Evolutionary conservation across 257 asterid genomes (phyloP).

Genomic region (Gentiana dahurica): DNA sequence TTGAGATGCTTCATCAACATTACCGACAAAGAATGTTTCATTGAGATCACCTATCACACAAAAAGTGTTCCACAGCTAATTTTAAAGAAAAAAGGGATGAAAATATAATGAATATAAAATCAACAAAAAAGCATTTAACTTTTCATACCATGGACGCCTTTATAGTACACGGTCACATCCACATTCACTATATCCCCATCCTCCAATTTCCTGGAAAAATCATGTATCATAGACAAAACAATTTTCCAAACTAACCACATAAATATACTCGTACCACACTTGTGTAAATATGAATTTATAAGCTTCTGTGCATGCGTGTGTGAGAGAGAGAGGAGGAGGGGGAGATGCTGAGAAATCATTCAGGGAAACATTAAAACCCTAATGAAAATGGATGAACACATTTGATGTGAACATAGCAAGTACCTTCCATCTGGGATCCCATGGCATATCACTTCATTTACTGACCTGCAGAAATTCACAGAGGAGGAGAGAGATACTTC

Average conservation of each 20-base stretch:
- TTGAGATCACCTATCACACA: slow-evolving; percentile 72
- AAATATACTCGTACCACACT: background rate
- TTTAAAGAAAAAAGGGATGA: slow-evolving; percentile 1
- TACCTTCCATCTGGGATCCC: slow-evolving; percentile 99
- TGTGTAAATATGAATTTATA: too few species aligned
- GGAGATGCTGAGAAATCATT: background rate
- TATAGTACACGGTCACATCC: slow-evolving; percentile 76
- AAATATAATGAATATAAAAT: background rate
- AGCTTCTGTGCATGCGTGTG: too few species aligned
- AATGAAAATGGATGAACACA: background rate
- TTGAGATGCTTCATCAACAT: slow-evolving; percentile 79
- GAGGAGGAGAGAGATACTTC: slow-evolving; percentile 1
- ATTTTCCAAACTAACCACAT: background rate
- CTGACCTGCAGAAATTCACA: slow-evolving; percentile 53
- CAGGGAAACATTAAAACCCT: background rate
- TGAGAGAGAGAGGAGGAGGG: background rate
- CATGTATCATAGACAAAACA: slow-evolving; percentile 3
- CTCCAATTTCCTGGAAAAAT: slow-evolving; percentile 70
- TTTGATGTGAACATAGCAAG: slow-evolving; percentile 11
- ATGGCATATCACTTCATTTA: slow-evolving; percentile 96
- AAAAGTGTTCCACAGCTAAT: slow-evolving; percentile 2
- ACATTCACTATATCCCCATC: slow-evolving; percentile 97
- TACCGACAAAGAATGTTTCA: slow-evolving; percentile 92
- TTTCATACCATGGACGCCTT: slow-evolving; percentile 82
- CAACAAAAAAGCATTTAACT: background rate